Evolutionary conservation across 805 yeast species (phyloP).

Genomic region (Candida coleopterorum): DNA sequence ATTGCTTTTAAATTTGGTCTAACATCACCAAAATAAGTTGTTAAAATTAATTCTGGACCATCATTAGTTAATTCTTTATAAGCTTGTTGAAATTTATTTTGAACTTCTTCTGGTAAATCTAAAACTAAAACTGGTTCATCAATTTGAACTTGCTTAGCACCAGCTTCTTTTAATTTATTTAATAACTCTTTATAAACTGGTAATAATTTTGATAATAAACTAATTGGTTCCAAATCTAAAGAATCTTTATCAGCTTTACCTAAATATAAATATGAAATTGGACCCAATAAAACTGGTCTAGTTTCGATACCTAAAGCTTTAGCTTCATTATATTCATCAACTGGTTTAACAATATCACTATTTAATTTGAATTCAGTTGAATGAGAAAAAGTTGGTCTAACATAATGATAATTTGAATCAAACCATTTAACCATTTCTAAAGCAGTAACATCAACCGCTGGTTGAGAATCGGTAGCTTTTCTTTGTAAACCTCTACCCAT

Average conservation of each 20-base stretch:
- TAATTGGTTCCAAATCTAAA: slow-evolving; percentile 87
- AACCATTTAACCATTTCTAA: slow-evolving; percentile 99
- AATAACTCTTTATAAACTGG: slow-evolving; percentile 92
- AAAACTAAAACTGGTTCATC: slow-evolving; percentile 97
- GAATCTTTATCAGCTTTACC: slow-evolving; percentile 99
- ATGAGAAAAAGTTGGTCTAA: slow-evolving; percentile 97
- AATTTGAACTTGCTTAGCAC: slow-evolving; percentile 92
- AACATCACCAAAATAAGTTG: slow-evolving; percentile 98
- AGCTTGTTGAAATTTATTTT: slow-evolving; percentile 86
- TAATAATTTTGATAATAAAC: slow-evolving; percentile 80
- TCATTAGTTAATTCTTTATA: slow-evolving; percentile 65
- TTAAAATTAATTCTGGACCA: slow-evolving; percentile 73
- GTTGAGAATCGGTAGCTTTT: slow-evolving; percentile 79
- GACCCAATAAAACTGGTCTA: slow-evolving; percentile 96
- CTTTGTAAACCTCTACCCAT: slow-evolving; percentile 99
- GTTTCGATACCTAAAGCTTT: slow-evolving; percentile 94
- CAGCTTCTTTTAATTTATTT: slow-evolving; percentile 84
- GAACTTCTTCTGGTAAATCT: slow-evolving; percentile 80
- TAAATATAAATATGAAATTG: slow-evolving; percentile 87
- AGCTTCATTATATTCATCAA: slow-evolving; percentile 96
- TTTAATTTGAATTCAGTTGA: slow-evolving; percentile 93
- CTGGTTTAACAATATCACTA: slow-evolving; percentile 75
- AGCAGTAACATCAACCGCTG: slow-evolving; percentile 97
- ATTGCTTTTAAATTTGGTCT: slow-evolving; percentile 92
- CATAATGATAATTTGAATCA: slow-evolving; percentile 99